Conservation (phyloP, 2,329 filamentous ascomycete species). For the Beauveria asiatica region DNA sequence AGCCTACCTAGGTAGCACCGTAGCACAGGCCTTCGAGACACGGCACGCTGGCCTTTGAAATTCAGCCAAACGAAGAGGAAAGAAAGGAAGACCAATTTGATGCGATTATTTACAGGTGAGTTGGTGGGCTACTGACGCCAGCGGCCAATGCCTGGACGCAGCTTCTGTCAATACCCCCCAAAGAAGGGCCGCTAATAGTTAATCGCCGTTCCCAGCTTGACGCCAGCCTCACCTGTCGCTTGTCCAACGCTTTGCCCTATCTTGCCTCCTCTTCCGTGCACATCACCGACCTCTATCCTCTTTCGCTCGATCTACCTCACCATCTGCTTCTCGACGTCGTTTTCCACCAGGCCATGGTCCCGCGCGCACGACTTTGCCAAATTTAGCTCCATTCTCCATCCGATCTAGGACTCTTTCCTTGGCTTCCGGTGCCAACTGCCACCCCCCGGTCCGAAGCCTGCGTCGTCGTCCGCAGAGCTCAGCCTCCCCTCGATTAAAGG, state of each 20-base stretch:
- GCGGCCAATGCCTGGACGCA: neutral
- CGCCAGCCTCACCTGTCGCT: neutral
- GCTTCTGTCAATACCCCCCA: neutral
- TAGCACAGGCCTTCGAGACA: neutral
- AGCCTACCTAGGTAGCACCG: neutral
- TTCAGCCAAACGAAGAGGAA: neutral
- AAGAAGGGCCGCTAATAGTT: neutral
- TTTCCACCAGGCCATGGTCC: neutral
- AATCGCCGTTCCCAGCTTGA: slow-evolving; percentile 1
- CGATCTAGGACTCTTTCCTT: neutral
- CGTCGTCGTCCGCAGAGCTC: neutral
- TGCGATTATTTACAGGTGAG: neutral
- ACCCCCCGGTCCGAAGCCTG: neutral
- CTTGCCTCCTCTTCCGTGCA: neutral
- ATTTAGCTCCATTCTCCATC: neutral
- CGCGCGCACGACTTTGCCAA: neutral
- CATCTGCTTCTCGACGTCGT: neutral
- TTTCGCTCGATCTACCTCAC: neutral
- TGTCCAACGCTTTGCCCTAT: neutral
- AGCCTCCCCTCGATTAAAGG: neutral
- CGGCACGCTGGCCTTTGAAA: neutral
- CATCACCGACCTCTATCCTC: neutral
- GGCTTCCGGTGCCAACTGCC: neutral
- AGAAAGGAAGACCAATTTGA: neutral
- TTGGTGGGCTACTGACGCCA: neutral